These are phyloP conservation scores for Leccinum ochraceum DNA, from an alignment of 768 basidiomycete genomes.

Conservation along the genomic window DNA sequence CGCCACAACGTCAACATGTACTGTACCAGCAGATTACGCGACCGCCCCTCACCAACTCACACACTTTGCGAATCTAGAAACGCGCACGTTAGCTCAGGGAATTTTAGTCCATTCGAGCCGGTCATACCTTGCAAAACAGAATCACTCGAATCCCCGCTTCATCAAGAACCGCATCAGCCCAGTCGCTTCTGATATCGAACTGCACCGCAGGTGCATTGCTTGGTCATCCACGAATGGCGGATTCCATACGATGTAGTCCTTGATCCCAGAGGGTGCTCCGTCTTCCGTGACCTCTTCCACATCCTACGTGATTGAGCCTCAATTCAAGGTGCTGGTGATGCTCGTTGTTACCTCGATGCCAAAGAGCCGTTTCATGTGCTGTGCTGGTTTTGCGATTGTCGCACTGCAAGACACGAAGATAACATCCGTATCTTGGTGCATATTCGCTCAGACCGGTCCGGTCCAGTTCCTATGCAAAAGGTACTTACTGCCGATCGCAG, in stretches of 20 bases:
- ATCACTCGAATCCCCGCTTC: no score
- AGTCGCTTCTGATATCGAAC: no score
- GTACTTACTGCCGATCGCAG: constrained; percentile 71
- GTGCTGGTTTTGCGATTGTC: constrained; percentile 73
- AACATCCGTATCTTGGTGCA: constrained; percentile 44
- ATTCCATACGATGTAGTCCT: constrained; percentile 82
- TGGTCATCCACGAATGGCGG: constrained; percentile 57
- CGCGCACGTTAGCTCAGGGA: no score
- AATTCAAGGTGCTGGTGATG: not conserved
- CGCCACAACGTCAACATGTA: no score
- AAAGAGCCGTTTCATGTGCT: constrained; percentile 78
- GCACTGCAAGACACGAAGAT: constrained; percentile 87
- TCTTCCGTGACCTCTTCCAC: constrained; percentile 74
- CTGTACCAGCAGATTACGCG: no score
- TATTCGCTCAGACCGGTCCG: constrained; percentile 7
- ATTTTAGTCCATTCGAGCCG: no score
- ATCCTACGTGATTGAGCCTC: constrained; percentile 35
- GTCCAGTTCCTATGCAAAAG: not conserved
- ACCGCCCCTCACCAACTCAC: no score
- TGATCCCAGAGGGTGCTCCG: constrained; percentile 78
- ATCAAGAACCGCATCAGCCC: no score
- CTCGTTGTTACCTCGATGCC: constrained; percentile 48
- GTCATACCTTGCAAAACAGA: no score
- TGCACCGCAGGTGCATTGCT: constrained; percentile 51
- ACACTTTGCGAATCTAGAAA: no score